Evolutionary conservation across 768 basidiomycete genomes (phyloP).

Genomic region (Hericium rajendrae): DNA sequence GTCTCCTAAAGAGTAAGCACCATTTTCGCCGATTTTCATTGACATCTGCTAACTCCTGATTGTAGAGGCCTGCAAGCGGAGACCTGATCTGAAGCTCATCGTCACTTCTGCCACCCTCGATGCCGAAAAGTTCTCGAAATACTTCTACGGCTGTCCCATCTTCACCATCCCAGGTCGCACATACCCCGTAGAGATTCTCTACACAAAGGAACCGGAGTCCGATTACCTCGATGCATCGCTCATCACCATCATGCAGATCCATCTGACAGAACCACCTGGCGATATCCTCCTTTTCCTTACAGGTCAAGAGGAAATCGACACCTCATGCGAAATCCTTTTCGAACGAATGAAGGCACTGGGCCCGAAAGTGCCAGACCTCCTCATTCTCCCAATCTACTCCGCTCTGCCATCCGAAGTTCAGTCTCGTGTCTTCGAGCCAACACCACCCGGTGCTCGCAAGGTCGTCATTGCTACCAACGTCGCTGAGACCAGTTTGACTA

Average conservation of each 20-base stretch:
- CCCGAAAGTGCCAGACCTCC: constrained; percentile 94
- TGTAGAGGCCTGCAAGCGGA: constrained; percentile 86
- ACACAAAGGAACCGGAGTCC: constrained; percentile 95
- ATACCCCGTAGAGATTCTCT: constrained; percentile 97
- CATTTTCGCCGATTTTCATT: not conserved
- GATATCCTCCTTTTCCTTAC: constrained; percentile 96
- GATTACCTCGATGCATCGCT: constrained; percentile 98
- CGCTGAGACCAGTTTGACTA: constrained; percentile 96
- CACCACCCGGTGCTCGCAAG: constrained; percentile 96
- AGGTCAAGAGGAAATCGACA: constrained; percentile 98
- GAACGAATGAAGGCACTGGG: constrained; percentile 99
- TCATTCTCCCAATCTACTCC: constrained; percentile 96
- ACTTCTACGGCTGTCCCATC: constrained; percentile 98
- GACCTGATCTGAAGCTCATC: constrained; percentile 94
- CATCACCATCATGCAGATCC: constrained; percentile 99
- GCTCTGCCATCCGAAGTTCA: constrained; percentile 97
- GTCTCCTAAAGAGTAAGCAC: constrained; percentile 77
- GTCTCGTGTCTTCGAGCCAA: constrained; percentile 94
- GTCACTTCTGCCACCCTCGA: constrained; percentile 99
- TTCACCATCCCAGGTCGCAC: constrained; percentile 99
- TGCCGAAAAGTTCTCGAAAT: constrained; percentile 98
- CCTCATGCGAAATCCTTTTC: constrained; percentile 90
- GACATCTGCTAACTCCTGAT: constrained; percentile 12
- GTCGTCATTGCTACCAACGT: constrained; percentile 99
- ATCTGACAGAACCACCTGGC: constrained; percentile 94